Evolutionary conservation across 306 rosid species (phyloP).

Genomic region (Citrullus amarus): DNA sequence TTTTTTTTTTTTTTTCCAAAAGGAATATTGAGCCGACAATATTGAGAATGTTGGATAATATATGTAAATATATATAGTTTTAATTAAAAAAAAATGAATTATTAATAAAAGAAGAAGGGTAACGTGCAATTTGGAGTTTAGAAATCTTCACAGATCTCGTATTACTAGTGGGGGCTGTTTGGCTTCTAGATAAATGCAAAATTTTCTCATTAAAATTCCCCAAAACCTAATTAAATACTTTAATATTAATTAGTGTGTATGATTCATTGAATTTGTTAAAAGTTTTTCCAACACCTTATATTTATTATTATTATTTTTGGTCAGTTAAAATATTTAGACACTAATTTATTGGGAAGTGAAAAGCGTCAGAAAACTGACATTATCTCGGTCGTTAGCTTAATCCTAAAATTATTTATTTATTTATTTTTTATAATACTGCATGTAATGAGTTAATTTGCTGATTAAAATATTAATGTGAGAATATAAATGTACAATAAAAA

Average conservation of each 20-base stretch:
- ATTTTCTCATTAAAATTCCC: neutral
- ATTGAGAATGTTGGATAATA: slow-evolving; percentile 1
- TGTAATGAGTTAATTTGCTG: neutral
- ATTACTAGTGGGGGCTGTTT: neutral
- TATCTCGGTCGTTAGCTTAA: neutral
- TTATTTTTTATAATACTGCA: neutral
- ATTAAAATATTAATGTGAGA: neutral
- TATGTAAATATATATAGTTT: neutral
- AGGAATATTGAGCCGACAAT: slow-evolving; percentile 6
- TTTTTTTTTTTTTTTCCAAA: neutral
- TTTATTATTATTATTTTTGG: no score
- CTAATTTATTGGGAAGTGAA: neutral
- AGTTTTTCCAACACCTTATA: neutral
- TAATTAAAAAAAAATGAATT: neutral
- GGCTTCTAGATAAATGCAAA: neutral
- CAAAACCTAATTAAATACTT: neutral
- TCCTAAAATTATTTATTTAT: neutral
- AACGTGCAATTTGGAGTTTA: neutral
- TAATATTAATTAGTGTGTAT: neutral
- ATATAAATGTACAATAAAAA: neutral
- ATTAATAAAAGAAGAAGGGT: neutral
- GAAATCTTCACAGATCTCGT: neutral
- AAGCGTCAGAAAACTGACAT: neutral
- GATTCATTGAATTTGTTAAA: neutral
- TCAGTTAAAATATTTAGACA: neutral